These are phyloP conservation scores for Drosera spatulata DNA, from an alignment of 179 eudicot species.

Conservation along the genomic window DNA sequence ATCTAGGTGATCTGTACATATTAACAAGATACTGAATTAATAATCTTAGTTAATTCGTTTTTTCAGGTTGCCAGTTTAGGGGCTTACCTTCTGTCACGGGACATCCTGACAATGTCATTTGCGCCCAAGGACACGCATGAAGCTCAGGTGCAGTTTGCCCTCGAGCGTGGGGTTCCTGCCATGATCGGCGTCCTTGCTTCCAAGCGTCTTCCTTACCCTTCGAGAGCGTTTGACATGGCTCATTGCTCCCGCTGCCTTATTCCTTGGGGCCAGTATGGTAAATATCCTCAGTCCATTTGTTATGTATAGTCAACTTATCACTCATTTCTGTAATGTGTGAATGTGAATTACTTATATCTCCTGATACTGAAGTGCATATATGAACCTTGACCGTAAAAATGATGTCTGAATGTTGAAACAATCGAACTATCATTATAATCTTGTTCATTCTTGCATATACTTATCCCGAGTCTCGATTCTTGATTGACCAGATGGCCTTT, in stretches of 20 bases:
- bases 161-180: slow-evolving; percentile 84
- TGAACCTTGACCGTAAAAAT: too few species aligned
- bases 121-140: slow-evolving; percentile 90
- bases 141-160: slow-evolving; percentile 91
- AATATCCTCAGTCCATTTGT: background rate
- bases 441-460: too few species aligned
- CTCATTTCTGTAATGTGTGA: too few species aligned
- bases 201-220: slow-evolving; percentile 63
- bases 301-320: too few species aligned
- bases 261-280: slow-evolving; percentile 73
- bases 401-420: too few species aligned
- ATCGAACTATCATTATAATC: too few species aligned
- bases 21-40: too few species aligned
- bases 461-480: too few species aligned
- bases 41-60: background rate
- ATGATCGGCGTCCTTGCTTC: slow-evolving; percentile 67
- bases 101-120: slow-evolving; percentile 35
- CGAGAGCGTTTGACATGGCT: slow-evolving; percentile 12
- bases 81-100: slow-evolving; percentile 51
- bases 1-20: too few species aligned
- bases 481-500: slow-evolving; percentile 44
- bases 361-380: too few species aligned
- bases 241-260: slow-evolving; percentile 97
- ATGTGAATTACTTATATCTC: too few species aligned
- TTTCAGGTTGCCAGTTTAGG: slow-evolving; percentile 91